Evolutionary conservation across 2,329 filamentous ascomycete species (phyloP), one percentile per base, ranked within the genome.

Genomic region (Trichophyton rubrum): DNA sequence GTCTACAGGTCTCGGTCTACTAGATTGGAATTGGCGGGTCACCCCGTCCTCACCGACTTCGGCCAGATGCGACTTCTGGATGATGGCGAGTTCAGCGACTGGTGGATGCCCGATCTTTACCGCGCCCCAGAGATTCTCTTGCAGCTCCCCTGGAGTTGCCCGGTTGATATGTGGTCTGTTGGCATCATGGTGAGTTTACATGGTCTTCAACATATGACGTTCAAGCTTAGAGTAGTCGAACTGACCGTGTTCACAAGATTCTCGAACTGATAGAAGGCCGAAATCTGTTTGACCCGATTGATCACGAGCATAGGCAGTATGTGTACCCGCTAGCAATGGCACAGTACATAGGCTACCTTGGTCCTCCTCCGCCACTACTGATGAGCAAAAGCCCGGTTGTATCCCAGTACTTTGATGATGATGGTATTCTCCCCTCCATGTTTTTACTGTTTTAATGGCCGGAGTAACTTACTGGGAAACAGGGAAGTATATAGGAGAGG

Each of bases 311-410:
- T 56, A 38, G 62, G 8, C 66, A 70, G 59, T 71, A 70, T 60
- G 67, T 66, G 9, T 61, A 68, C 43, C 67, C 65, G 13, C 45
- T 69, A 33, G 68, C 67, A 53, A 57, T 70, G 49, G 64, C 65
- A 0, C 66, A 70, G 56, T 70, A 70, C 58, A 69, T 70, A 33
- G 66, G 64, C 6, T 68, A 67, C 62, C 66, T 67, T 49, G 66
- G 67, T 6, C 66, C 60, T 51, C 67, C 67, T 15, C 65, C 66
- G 27, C 62, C 67, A 22, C 58, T 67, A 15, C 67, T 69, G 22
- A 61, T 68, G 40, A 40, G 59, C 58, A 49, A 66, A 20, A 67
- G 65, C 27, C 65, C 66, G 17, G 60, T 59, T 22, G 61, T 67
- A 43, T 61, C 40, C n/a, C 61, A 60, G 9, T 67, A 65, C 59